These are phyloP conservation scores for Ramularia endophylla DNA, from an alignment of 2,329 filamentous ascomycete species.

Conservation along the genomic window DNA sequence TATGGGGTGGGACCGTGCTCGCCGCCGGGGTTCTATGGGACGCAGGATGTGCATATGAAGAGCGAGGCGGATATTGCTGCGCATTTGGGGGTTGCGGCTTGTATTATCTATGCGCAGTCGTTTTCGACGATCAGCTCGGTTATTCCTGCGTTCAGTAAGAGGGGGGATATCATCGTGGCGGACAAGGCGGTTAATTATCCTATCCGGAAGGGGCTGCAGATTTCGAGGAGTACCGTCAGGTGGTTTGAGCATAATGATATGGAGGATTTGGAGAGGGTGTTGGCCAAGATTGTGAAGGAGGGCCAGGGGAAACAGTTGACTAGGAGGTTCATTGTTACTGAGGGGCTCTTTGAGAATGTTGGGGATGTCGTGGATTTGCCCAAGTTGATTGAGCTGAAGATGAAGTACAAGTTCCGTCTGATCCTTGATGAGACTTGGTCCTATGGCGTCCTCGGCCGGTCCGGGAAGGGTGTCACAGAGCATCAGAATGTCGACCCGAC, in stretches of 20 bases:
- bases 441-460: conserved; percentile 88
- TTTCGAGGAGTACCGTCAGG: conserved; percentile 79
- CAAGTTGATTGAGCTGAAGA: conserved; percentile 86
- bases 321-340: conserved; percentile 89
- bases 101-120: conserved; percentile 92
- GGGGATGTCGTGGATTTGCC: conserved; percentile 83
- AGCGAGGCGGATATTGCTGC: conserved; percentile 89
- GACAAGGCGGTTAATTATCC: conserved; percentile 91
- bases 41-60: conserved; percentile 97
- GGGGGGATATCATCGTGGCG: conserved; percentile 93
- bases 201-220: conserved; percentile 89
- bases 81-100: conserved; percentile 79
- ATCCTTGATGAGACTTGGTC: conserved; percentile 98
- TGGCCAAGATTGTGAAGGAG: conserved; percentile 81
- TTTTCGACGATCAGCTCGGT: conserved; percentile 97
- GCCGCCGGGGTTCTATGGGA: conserved; percentile 96
- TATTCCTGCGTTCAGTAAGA: conserved; percentile 93
- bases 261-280: conserved; percentile 80
- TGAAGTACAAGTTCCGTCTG: conserved; percentile 95
- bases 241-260: conserved; percentile 98
- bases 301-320: conserved; percentile 85
- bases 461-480: conserved; percentile 87
- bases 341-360: conserved; percentile 85
- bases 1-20: conserved; percentile 97
- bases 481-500: conserved; percentile 92